These are phyloP conservation scores for Scheffersomyces ergatensis DNA, from an alignment of 805 yeast genomes.

Conservation along the genomic window DNA sequence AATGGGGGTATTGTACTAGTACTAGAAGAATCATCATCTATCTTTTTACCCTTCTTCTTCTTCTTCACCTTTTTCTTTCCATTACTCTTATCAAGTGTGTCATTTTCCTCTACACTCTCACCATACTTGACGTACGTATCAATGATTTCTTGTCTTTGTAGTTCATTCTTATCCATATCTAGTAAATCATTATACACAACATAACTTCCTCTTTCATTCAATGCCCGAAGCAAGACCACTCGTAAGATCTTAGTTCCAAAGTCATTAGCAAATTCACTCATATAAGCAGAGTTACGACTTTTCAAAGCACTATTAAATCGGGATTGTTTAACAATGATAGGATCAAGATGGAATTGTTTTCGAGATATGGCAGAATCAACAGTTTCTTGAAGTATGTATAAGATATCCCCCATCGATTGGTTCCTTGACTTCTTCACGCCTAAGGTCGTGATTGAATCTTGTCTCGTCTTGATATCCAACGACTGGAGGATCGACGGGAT, in stretches of 20 bases:
- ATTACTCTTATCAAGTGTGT: not conserved
- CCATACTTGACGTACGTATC: not conserved
- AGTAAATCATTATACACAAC: not conserved
- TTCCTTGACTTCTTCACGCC: not conserved
- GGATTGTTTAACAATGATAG: not conserved
- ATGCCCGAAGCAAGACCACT: not conserved
- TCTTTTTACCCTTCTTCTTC: too few species aligned
- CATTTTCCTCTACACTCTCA: not conserved
- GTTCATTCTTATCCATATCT: not conserved
- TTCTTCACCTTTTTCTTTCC: not conserved
- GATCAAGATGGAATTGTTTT: not conserved
- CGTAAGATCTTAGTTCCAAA: constrained; percentile 1
- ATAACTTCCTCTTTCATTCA: not conserved
- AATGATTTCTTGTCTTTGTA: not conserved
- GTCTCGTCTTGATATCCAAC: not conserved
- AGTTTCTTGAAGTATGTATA: not conserved
- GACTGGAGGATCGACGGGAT: not conserved
- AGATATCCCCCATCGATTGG: constrained; percentile 2
- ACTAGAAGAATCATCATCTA: too few species aligned
- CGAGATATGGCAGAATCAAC: not conserved
- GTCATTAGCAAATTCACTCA: constrained; percentile 1
- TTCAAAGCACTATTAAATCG: not conserved
- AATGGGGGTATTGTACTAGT: too few species aligned
- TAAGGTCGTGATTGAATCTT: not conserved
- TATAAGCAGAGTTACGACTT: not conserved